phyloP scores from a whole-genome alignment of 371 early-diverging fungal genomes.

The Mortierella sp. region DNA sequence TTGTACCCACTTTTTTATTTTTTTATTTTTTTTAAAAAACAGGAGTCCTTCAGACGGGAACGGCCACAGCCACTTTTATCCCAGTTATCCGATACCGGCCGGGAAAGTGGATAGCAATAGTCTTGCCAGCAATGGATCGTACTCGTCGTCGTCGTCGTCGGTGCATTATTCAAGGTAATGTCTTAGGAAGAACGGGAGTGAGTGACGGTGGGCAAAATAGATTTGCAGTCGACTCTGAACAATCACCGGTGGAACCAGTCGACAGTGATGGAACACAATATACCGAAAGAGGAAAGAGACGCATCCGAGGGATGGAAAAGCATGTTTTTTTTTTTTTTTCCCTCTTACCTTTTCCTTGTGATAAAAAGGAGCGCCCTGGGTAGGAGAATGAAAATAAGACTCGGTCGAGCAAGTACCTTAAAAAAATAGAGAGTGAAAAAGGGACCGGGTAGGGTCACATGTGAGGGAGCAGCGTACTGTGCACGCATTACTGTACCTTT shows the following conservation, averaged over 20 bases:
- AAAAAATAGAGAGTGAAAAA: background rate
- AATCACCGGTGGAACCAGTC: too few relatives aligned
- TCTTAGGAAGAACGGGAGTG: background rate
- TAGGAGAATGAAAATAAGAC: conserved; percentile 22
- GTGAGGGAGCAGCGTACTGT: conserved; percentile 1
- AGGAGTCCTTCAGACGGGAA: conserved; percentile 35
- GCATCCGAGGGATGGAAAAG: background rate
- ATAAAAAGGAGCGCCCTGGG: background rate
- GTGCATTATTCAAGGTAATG: conserved; percentile 36
- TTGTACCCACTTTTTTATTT: too few relatives aligned
- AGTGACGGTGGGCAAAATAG: background rate
- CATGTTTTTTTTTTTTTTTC: too few relatives aligned
- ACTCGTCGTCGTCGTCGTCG: conserved; percentile 43
- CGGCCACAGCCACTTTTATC: conserved; percentile 9
- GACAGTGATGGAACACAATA: too few relatives aligned
- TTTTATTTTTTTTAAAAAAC: background rate
- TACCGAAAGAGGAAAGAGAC: background rate
- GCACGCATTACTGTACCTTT: too few relatives aligned
- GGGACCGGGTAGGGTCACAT: conserved; percentile 17
- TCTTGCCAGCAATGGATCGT: conserved; percentile 31
- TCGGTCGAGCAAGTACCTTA: conserved; percentile 2
- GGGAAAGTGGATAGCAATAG: conserved; percentile 2
- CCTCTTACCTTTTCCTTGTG: conserved; percentile 1
- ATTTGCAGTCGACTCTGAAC: background rate
- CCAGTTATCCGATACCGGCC: conserved; percentile 21